These are phyloP conservation scores for Erodium trifolium DNA, from an alignment of 441 rosid genomes.

Conservation along the genomic window DNA sequence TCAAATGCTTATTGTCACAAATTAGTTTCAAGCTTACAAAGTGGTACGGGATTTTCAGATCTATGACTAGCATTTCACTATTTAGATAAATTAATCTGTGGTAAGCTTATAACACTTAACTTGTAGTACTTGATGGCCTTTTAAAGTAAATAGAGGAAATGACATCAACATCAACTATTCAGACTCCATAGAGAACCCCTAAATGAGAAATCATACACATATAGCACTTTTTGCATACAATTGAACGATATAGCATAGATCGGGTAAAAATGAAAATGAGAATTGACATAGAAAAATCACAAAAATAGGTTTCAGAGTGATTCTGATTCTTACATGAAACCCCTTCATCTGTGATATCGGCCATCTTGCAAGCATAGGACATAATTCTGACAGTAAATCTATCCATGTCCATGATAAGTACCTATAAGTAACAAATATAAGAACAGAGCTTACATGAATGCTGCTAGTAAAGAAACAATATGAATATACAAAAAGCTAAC, in stretches of 20 bases:
- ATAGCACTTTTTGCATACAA: neutral
- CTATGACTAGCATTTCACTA: neutral
- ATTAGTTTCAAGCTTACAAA: neutral
- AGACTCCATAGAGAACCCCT: neutral
- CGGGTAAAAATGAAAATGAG: neutral
- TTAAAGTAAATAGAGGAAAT: neutral
- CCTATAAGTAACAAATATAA: conserved; percentile 39
- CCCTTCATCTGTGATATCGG: conserved; percentile 94
- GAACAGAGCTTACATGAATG: conserved; percentile 8
- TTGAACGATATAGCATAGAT: neutral
- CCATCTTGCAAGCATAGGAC: conserved; percentile 90
- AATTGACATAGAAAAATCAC: neutral
- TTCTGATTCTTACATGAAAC: conserved; percentile 69
- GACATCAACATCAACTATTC: neutral
- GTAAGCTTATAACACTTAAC: conserved; percentile 1
- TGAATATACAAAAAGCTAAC: conserved; percentile 1
- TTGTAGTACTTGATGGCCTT: neutral
- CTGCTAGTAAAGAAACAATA: conserved; percentile 1
- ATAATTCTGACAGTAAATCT: conserved; percentile 78
- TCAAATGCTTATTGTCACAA: neutral
- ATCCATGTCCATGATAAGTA: conserved; percentile 96
- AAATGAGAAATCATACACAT: neutral
- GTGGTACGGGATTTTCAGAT: neutral
- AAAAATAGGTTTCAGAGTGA: conserved; percentile 6
- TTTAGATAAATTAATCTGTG: neutral